Evolutionary conservation across 495 filamentous ascomycete genomes (phyloP).

Genomic region (Xylaria longipes): DNA sequence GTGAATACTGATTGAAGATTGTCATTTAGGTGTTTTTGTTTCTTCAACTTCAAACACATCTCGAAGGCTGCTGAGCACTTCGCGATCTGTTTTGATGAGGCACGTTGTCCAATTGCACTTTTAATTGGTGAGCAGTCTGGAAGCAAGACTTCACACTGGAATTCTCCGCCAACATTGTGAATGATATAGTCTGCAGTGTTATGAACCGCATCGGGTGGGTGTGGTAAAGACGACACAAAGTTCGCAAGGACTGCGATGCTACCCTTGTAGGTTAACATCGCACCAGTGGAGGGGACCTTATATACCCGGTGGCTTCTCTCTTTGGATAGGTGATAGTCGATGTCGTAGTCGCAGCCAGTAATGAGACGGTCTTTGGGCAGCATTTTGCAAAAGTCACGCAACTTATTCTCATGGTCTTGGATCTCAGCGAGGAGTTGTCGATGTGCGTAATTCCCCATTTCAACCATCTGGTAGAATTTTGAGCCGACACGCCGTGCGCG

Average conservation of each 20-base stretch:
- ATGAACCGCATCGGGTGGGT: constrained; percentile 57
- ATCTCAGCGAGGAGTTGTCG: constrained; percentile 62
- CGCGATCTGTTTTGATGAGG: constrained; percentile 73
- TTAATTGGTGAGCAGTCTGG: constrained; percentile 77
- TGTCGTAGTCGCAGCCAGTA: constrained; percentile 62
- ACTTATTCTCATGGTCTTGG: constrained; percentile 55
- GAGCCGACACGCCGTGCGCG: constrained; percentile 80
- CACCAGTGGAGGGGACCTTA: constrained; percentile 71
- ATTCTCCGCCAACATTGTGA: constrained; percentile 61
- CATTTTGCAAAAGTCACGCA: constrained; percentile 76
- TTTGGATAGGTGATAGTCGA: constrained; percentile 61
- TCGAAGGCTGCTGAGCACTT: constrained; percentile 92
- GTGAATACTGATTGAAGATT: constrained; percentile 75
- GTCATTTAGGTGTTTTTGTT: constrained; percentile 71
- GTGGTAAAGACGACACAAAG: constrained; percentile 64
- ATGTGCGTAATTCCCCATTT: constrained; percentile 69
- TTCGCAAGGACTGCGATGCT: constrained; percentile 68
- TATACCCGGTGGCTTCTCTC: constrained; percentile 65
- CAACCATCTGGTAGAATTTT: constrained; percentile 84
- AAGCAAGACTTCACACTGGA: constrained; percentile 80
- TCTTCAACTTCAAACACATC: constrained; percentile 73
- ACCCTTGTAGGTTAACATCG: constrained; percentile 79
- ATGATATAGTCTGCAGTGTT: constrained; percentile 70
- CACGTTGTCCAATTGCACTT: constrained; percentile 65
- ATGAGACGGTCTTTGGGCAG: constrained; percentile 80